Percentiles rank a stretch among this genome's conserved stretches.
These are phyloP conservation scores for Pelargonium australe DNA, from an alignment of 441 rosid species.

Conservation along the genomic window DNA sequence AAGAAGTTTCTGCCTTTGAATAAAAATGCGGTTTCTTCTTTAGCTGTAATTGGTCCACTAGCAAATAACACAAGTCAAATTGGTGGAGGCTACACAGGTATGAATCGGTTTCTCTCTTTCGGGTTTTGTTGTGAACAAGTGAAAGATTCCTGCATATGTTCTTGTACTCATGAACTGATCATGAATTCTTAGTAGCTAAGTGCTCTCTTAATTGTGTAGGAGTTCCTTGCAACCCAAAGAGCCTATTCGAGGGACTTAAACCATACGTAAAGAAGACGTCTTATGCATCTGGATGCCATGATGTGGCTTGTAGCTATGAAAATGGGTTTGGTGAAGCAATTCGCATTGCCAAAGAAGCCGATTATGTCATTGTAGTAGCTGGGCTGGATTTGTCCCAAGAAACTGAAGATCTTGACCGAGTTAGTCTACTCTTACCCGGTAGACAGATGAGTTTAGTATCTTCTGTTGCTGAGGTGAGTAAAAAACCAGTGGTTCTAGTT, in stretches of 20 bases:
- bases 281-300: constrained; percentile 50
- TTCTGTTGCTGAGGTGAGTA: constrained; percentile 40
- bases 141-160: neutral
- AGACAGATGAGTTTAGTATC: constrained; percentile 49
- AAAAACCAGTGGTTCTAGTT: constrained; percentile 51
- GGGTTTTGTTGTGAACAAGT: neutral
- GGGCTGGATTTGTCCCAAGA: constrained; percentile 64
- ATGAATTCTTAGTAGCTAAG: neutral
- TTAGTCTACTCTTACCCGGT: constrained; percentile 62
- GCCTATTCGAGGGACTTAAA: constrained; percentile 48
- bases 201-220: constrained; percentile 34
- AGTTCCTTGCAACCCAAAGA: constrained; percentile 57
- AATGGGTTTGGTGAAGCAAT: constrained; percentile 42
- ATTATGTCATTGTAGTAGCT: constrained; percentile 42
- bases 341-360: constrained; percentile 39
- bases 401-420: constrained; percentile 56
- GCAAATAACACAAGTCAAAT: constrained; percentile 41
- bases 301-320: constrained; percentile 40
- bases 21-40: constrained; percentile 35
- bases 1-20: constrained; percentile 47
- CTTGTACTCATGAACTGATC: neutral
- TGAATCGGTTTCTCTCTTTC: neutral
- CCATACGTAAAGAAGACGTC: constrained; percentile 37
- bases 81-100: constrained; percentile 60
- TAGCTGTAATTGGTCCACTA: constrained; percentile 62